These are phyloP conservation scores for Cryptococcus sp. DNA, from an alignment of 1,284 basidiomycete genomes.

Conservation along the genomic window DNA sequence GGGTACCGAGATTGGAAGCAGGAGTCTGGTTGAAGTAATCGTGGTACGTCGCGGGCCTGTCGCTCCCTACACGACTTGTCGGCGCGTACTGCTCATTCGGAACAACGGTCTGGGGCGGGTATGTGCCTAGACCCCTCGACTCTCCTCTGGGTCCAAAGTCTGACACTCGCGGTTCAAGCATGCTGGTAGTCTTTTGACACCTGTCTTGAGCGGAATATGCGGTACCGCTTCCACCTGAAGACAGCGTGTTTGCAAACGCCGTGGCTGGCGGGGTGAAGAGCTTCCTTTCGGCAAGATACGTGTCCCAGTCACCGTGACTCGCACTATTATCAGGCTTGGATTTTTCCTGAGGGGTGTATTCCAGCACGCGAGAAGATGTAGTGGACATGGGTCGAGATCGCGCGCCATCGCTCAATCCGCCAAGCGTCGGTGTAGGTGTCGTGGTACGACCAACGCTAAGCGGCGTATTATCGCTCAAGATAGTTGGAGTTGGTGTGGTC, in stretches of 20 bases:
- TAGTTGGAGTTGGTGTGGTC: slow-evolving; percentile 21
- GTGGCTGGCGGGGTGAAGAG: slow-evolving; percentile 34
- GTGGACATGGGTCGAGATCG: slow-evolving; percentile 14
- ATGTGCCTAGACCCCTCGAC: slow-evolving; percentile 6
- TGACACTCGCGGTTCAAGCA: slow-evolving; percentile 35
- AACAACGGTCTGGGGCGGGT: not conserved
- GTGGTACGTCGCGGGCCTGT: slow-evolving; percentile 13
- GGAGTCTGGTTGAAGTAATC: slow-evolving; percentile 5
- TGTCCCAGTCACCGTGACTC: slow-evolving; percentile 39
- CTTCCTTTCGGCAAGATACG: slow-evolving; percentile 39
- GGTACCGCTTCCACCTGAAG: not conserved
- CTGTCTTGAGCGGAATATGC: slow-evolving; percentile 19
- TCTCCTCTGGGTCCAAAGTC: slow-evolving; percentile 21
- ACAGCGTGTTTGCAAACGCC: not conserved
- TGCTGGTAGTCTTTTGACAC: slow-evolving; percentile 35
- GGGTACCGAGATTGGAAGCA: slow-evolving; percentile 5
- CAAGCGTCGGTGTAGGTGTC: slow-evolving; percentile 9
- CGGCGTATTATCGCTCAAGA: slow-evolving; percentile 5
- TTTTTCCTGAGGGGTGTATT: not conserved
- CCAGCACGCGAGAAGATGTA: slow-evolving; percentile 16
- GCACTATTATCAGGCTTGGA: not conserved
- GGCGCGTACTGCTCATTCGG: not conserved
- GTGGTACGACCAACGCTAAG: slow-evolving; percentile 5
- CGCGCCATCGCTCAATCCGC: not conserved
- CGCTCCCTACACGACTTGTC: not conserved